phyloP scores from a whole-genome alignment of 495 filamentous ascomycete genomes.

The Letharia columbiana region DNA sequence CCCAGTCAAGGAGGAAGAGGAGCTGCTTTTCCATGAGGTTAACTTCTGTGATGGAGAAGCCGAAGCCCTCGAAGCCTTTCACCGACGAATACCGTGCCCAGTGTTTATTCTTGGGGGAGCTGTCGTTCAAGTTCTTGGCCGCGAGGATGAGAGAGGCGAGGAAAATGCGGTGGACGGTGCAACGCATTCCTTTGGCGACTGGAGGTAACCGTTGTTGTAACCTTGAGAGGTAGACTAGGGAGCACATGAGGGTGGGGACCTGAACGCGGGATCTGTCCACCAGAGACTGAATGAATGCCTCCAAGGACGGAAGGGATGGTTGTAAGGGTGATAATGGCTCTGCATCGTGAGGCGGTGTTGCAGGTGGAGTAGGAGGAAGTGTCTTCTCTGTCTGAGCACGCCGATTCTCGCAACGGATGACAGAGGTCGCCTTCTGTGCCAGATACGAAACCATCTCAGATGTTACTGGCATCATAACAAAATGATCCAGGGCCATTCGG shows the following conservation, averaged over 20 bases:
- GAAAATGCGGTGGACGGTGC: constrained; percentile 88
- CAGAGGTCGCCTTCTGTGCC: constrained; percentile 68
- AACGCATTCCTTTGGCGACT: constrained; percentile 93
- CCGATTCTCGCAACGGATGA: constrained; percentile 79
- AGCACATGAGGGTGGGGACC: constrained; percentile 93
- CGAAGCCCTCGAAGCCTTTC: constrained; percentile 68
- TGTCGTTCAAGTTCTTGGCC: constrained; percentile 77
- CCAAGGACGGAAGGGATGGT: constrained; percentile 62
- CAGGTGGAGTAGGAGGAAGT: constrained; percentile 59
- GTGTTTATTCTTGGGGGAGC: constrained; percentile 99
- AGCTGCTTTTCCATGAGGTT: constrained; percentile 99
- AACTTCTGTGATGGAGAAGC: constrained; percentile 88
- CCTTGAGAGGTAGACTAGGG: constrained; percentile 82
- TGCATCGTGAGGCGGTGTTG: constrained; percentile 53
- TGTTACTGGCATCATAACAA: constrained; percentile 74
- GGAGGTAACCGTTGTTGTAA: constrained; percentile 77
- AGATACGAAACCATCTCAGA: constrained; percentile 79
- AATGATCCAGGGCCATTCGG: constrained; percentile 78
- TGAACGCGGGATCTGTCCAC: constrained; percentile 92
- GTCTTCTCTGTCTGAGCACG: constrained; percentile 44
- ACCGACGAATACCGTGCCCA: constrained; percentile 87
- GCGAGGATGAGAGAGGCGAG: constrained; percentile 71
- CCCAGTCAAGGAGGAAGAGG: constrained; percentile 88
- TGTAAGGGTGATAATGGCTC: constrained; percentile 34
- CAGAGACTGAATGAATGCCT: constrained; percentile 83